These are phyloP conservation scores for Meredithiella fracta DNA, from an alignment of 2,329 filamentous ascomycete species.

Conservation along the genomic window DNA sequence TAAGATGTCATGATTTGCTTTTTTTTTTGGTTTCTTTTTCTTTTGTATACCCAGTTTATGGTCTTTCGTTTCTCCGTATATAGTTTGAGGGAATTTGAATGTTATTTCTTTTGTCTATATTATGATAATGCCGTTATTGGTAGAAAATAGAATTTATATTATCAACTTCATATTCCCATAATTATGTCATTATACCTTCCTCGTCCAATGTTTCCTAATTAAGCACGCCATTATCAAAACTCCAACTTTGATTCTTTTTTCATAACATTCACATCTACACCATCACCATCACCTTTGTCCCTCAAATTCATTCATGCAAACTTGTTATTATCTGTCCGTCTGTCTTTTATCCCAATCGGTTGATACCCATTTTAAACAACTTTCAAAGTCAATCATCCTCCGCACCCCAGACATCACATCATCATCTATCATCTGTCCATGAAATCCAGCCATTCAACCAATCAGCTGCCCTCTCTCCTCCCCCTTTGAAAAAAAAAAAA, in stretches of 20 bases:
- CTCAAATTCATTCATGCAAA: slow-evolving; percentile 2
- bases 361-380: too few species aligned
- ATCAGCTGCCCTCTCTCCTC: not conserved
- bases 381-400: not conserved
- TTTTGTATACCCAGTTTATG: not conserved
- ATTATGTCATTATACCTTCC: too few species aligned
- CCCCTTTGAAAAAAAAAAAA: slow-evolving; percentile 16
- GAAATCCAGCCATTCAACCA: not conserved
- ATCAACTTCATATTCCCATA: too few species aligned
- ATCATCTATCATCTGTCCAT: not conserved
- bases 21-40: slow-evolving; percentile 1
- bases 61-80: not conserved
- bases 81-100: not conserved
- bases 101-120: not conserved
- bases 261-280: not conserved
- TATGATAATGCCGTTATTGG: not conserved
- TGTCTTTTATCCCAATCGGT: not conserved
- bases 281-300: not conserved
- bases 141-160: too few species aligned
- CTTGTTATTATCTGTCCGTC: not conserved
- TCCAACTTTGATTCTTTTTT: not conserved
- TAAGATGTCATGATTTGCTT: slow-evolving; percentile 42
- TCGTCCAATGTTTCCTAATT: too few species aligned
- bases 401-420: not conserved
- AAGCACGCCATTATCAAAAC: too few species aligned